Evolutionary conservation across 306 rosid genomes (phyloP).

Genomic region (Senna siamea): DNA sequence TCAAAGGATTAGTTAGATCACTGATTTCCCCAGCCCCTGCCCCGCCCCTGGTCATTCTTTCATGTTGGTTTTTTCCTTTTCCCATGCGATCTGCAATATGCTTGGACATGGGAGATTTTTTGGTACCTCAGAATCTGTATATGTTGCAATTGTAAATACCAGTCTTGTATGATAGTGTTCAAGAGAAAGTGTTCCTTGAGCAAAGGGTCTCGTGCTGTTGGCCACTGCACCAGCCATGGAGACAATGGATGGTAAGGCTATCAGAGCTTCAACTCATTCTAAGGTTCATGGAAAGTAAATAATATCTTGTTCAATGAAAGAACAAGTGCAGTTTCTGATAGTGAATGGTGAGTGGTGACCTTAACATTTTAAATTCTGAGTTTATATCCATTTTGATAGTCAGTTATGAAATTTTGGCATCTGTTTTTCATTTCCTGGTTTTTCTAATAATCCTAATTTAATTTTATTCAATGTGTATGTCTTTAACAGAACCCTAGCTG

Average conservation of each 20-base stretch:
- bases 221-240: slow-evolving; percentile 9
- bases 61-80: slow-evolving; percentile 10
- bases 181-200: slow-evolving; percentile 3
- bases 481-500: slow-evolving; percentile 30
- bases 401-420: slow-evolving; percentile 20
- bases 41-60: background rate
- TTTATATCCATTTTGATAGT: slow-evolving; percentile 1
- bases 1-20: background rate
- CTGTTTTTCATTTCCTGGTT: slow-evolving; percentile 7
- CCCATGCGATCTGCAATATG: slow-evolving; percentile 3
- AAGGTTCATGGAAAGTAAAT: slow-evolving; percentile 1
- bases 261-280: background rate
- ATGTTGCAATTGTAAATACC: background rate
- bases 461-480: background rate
- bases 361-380: slow-evolving; percentile 30
- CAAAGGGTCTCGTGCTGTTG: background rate
- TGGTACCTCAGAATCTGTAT: no score
- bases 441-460: slow-evolving; percentile 26
- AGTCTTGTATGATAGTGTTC: background rate
- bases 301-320: slow-evolving; percentile 25
- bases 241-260: slow-evolving; percentile 2
- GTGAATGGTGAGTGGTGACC: slow-evolving; percentile 18
- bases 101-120: background rate
- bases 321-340: slow-evolving; percentile 3
- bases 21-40: background rate